Evolutionary conservation across 305 asterid genomes (phyloP).

Genomic region (Fraxinus angustifolia): DNA sequence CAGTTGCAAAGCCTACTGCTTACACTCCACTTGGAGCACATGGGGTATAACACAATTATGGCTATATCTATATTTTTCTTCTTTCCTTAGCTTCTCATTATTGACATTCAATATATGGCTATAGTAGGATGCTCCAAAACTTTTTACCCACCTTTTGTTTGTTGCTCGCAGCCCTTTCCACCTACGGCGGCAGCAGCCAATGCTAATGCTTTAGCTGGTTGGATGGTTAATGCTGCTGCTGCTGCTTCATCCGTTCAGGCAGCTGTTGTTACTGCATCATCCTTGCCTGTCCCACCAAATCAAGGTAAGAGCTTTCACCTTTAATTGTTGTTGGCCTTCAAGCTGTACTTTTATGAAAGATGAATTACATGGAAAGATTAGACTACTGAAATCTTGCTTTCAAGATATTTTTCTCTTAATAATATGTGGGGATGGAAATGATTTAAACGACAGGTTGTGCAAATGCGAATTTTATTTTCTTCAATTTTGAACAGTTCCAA

Average conservation of each 20-base stretch:
- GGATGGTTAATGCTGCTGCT: slow-evolving; percentile 85
- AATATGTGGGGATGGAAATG: background rate
- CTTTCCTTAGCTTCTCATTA: slow-evolving; percentile 3
- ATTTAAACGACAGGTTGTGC: slow-evolving; percentile 11
- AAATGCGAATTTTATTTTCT: slow-evolving; percentile 17
- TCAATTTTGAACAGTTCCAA: slow-evolving; percentile 49
- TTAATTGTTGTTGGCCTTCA: slow-evolving; percentile 2
- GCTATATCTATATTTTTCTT: background rate
- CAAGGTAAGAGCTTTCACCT: slow-evolving; percentile 49
- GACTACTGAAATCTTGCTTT: background rate
- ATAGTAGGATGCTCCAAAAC: background rate
- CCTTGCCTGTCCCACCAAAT: slow-evolving; percentile 76
- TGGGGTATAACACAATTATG: slow-evolving; percentile 49
- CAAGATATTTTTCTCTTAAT: background rate
- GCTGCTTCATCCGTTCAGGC: slow-evolving; percentile 95
- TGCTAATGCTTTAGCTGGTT: slow-evolving; percentile 86
- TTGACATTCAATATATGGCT: background rate
- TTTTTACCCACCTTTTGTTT: slow-evolving; percentile 22
- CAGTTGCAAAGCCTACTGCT: slow-evolving; percentile 69
- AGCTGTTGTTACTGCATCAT: slow-evolving; percentile 88
- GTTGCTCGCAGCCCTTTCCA: slow-evolving; percentile 68
- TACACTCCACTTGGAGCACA: slow-evolving; percentile 80
- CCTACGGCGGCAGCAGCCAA: slow-evolving; percentile 63
- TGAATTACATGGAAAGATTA: slow-evolving; percentile 9
- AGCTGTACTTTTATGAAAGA: slow-evolving; percentile 6